Conservation (phyloP, 108 stramenopile species). For the Phaeodactylum tricornutum region DNA sequence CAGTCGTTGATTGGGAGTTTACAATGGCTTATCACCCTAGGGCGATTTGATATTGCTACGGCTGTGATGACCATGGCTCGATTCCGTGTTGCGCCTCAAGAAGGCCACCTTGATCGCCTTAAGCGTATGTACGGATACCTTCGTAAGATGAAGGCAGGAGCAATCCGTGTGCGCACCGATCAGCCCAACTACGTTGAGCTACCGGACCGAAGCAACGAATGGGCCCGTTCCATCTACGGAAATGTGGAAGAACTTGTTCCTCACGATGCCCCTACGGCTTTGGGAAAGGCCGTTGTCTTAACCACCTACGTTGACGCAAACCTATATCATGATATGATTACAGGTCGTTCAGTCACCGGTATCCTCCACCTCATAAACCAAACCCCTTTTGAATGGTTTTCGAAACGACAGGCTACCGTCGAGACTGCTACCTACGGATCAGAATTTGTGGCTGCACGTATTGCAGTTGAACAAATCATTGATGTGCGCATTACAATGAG, state of each 20-base stretch:
- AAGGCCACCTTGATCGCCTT: constrained; percentile 22
- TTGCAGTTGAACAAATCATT: constrained; percentile 10
- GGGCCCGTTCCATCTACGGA: constrained; percentile 5
- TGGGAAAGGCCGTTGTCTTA: constrained; percentile 3
- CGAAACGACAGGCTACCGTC: constrained; percentile 24
- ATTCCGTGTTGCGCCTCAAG: constrained; percentile 15
- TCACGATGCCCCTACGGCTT: constrained; percentile 3
- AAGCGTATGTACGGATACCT: constrained; percentile 23
- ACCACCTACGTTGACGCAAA: constrained; percentile 14
- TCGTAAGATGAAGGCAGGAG: constrained; percentile 3
- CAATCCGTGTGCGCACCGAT: constrained; percentile 4
- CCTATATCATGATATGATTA: constrained; percentile 7
- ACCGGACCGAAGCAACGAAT: constrained; percentile 1
- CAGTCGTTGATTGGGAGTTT: constrained; percentile 18
- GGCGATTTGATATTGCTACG: constrained; percentile 16
- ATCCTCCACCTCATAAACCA: constrained; percentile 8
- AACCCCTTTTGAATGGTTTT: constrained; percentile 10
- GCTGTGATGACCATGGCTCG: constrained; percentile 13
- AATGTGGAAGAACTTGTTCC: constrained; percentile 8
- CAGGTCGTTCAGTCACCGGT: constrained; percentile 11
- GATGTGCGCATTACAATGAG: constrained; percentile 19
- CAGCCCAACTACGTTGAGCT: neutral
- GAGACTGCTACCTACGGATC: constrained; percentile 26
- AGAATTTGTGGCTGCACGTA: constrained; percentile 24
- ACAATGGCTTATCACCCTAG: constrained; percentile 14